Evolutionary conservation across 768 basidiomycete genomes (phyloP).

Genomic region (Serendipita vermifera): DNA sequence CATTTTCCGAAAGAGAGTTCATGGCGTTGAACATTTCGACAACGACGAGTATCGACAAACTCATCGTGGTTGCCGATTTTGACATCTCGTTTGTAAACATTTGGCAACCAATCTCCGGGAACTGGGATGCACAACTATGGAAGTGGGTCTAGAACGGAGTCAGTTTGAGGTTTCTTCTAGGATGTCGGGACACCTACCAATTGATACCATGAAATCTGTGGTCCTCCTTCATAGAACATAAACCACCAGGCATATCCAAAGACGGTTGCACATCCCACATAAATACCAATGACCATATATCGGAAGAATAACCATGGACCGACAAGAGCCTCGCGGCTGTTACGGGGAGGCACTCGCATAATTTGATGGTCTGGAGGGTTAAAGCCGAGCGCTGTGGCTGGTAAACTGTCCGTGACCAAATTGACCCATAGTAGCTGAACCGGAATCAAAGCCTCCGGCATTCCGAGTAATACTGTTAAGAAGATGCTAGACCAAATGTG

Average conservation of each 20-base stretch:
- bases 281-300: slow-evolving; percentile 84
- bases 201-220: slow-evolving; percentile 87
- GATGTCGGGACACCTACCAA: slow-evolving; percentile 44
- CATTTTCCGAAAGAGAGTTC: slow-evolving; percentile 97
- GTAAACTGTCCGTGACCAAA: slow-evolving; percentile 90
- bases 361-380: slow-evolving; percentile 95
- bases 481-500: slow-evolving; percentile 53
- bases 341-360: slow-evolving; percentile 88
- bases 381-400: slow-evolving; percentile 94
- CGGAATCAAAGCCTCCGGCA: slow-evolving; percentile 98
- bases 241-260: slow-evolving; percentile 99
- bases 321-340: slow-evolving; percentile 81
- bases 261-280: slow-evolving; percentile 91
- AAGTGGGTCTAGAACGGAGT: slow-evolving; percentile 73
- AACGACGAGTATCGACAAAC: slow-evolving; percentile 87
- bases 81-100: slow-evolving; percentile 90
- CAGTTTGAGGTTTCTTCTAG: background rate
- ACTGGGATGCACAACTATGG: slow-evolving; percentile 72
- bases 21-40: slow-evolving; percentile 97
- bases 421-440: slow-evolving; percentile 99
- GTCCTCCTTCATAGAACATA: slow-evolving; percentile 76
- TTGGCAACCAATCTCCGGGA: slow-evolving; percentile 85
- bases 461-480: slow-evolving; percentile 89
- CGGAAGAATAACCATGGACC: slow-evolving; percentile 92
- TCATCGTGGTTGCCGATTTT: slow-evolving; percentile 86